A percentile compares a stretch with the other conserved stretches of the same genome.
Evolutionary conservation across 2,329 filamentous ascomycete species (phyloP).

Genomic region (Zymoseptoria ardabiliae): DNA sequence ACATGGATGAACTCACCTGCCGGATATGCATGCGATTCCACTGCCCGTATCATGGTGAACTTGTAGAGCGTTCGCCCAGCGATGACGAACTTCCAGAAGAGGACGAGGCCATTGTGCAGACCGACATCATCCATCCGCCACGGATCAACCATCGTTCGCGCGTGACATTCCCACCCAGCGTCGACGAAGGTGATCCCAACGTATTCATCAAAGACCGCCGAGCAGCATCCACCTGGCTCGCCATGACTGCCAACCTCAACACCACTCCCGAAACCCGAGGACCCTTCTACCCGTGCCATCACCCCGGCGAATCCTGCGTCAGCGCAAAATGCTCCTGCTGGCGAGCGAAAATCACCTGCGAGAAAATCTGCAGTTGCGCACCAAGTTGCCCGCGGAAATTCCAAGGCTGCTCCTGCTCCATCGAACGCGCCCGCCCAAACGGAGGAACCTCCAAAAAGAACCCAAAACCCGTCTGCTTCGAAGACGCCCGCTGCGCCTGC

Average conservation of each 20-base stretch:
- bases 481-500: slow-evolving; percentile 56
- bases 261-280: slow-evolving; percentile 38
- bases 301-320: slow-evolving; percentile 58
- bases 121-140: slow-evolving; percentile 28
- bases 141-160: slow-evolving; percentile 25
- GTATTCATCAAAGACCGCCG: slow-evolving; percentile 5
- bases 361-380: slow-evolving; percentile 64
- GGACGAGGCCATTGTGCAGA: slow-evolving; percentile 17
- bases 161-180: slow-evolving; percentile 17
- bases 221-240: slow-evolving; percentile 14
- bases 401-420: slow-evolving; percentile 35
- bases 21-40: slow-evolving; percentile 23
- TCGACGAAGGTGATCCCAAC: slow-evolving; percentile 2
- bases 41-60: slow-evolving; percentile 37
- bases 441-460: slow-evolving; percentile 32
- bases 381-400: slow-evolving; percentile 48
- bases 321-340: slow-evolving; percentile 57
- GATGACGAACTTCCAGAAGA: slow-evolving; percentile 12
- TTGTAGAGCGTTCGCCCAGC: slow-evolving; percentile 23
- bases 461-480: slow-evolving; percentile 30
- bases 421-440: background rate
- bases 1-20: slow-evolving; percentile 20
- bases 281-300: slow-evolving; percentile 58
- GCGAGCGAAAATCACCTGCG: slow-evolving; percentile 56
- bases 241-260: slow-evolving; percentile 6